These are phyloP conservation scores for Knufia petricola DNA, from an alignment of 2,329 filamentous ascomycete species.

Conservation along the genomic window DNA sequence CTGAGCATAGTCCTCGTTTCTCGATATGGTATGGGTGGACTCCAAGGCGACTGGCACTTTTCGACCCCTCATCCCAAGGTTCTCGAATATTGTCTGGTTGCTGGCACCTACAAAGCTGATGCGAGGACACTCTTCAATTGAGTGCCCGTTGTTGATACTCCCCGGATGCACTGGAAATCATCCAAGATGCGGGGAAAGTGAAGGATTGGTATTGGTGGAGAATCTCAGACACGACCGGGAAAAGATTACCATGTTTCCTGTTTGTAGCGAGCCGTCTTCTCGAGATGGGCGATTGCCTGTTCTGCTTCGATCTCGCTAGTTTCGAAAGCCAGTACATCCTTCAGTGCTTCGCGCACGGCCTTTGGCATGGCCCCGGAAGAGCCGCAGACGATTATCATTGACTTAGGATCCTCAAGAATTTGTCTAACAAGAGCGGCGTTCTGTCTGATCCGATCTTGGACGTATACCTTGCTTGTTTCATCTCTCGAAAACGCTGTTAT, in stretches of 20 bases:
- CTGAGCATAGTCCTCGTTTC: no score
- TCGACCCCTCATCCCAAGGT: neutral
- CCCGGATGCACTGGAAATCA: no score
- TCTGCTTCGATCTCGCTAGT: slow-evolving; percentile 43
- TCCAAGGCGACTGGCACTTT: no score
- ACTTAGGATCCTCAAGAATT: slow-evolving; percentile 42
- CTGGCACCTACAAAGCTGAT: no score
- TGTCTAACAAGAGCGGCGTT: slow-evolving; percentile 41
- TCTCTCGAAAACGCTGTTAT: slow-evolving; percentile 63
- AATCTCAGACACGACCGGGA: neutral
- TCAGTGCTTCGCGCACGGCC: slow-evolving; percentile 55
- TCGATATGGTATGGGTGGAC: no score
- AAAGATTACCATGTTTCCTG: slow-evolving; percentile 57
- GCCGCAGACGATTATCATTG: slow-evolving; percentile 44
- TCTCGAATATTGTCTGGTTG: neutral
- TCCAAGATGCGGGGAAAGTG: slow-evolving; percentile 2
- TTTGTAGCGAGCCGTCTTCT: slow-evolving; percentile 53
- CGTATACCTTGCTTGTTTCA: slow-evolving; percentile 54
- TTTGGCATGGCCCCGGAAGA: slow-evolving; percentile 63
- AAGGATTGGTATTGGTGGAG: neutral
- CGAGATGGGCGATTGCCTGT: slow-evolving; percentile 46
- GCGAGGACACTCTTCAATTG: no score
- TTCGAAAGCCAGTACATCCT: slow-evolving; percentile 49
- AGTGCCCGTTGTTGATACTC: no score
- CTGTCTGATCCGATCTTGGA: slow-evolving; percentile 53